Percentiles rank a stretch among this genome's conserved stretches.
Conservation (phyloP, 2,329 filamentous ascomycete genomes). For the Sclerotinia trifoliorum region DNA sequence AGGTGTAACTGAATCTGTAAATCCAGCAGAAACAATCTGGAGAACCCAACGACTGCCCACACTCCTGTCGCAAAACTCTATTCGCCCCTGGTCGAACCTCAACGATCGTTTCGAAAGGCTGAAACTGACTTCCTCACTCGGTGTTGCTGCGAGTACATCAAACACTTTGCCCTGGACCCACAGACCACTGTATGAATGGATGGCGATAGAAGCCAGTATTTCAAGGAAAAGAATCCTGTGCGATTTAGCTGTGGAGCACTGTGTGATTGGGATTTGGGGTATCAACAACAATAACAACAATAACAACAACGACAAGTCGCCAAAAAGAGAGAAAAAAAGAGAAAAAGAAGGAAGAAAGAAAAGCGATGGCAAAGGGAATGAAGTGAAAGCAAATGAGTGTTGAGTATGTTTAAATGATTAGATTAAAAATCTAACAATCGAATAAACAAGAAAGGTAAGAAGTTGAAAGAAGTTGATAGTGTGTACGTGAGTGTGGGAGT, state of each 20-base stretch:
- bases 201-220: slow-evolving; percentile 10
- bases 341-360: not conserved
- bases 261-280: not conserved
- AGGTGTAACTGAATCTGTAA: not conserved
- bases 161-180: slow-evolving; percentile 17
- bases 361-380: not conserved
- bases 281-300: not conserved
- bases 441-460: no score
- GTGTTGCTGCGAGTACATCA: slow-evolving; percentile 10
- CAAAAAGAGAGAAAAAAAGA: not conserved
- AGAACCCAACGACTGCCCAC: slow-evolving; percentile 18
- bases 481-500: not conserved
- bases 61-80: slow-evolving; percentile 7
- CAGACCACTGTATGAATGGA: slow-evolving; percentile 11
- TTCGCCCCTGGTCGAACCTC: not conserved
- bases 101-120: slow-evolving; percentile 12
- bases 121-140: slow-evolving; percentile 16
- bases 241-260: not conserved
- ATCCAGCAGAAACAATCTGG: slow-evolving; percentile 3
- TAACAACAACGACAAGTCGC: not conserved
- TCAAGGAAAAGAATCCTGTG: slow-evolving; percentile 14
- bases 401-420: no score
- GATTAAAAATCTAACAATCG: no score
- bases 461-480: no score
- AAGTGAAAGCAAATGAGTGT: not conserved